Evolutionary conservation across 2,329 filamentous ascomycete species (phyloP), one percentile per base, ranked within the genome.

Genomic region (Emmonsiellopsis sp.): DNA sequence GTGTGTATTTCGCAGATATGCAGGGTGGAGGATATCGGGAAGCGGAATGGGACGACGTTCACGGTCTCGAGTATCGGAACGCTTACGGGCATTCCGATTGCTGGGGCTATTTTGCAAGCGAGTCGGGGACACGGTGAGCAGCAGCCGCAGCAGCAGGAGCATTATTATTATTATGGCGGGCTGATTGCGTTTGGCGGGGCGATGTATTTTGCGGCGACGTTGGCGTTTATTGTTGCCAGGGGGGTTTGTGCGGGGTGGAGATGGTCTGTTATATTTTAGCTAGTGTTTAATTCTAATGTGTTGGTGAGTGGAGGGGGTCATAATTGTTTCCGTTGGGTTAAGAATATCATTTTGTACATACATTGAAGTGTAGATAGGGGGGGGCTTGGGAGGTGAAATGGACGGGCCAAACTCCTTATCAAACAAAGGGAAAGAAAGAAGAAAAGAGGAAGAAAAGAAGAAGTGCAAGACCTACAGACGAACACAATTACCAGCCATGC

Each of bases 1-100:
- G 63, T 66, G 10, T 65, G 65, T 51, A 58, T 69, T 31, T 56
- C 57, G 5, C 65, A 69, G 39, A 51, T 70, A 0, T 69, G 62
- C 10, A 52, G 55, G 17, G 62, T 59, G 5, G 58, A 64, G 34
- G 63, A 68, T 13, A 62, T 61, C 21, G 64, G 65, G 1, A 61
- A 59, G 44, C 47, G 59, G 6, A 59, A 60, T 40, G 65, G 60
- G 3, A 65, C 62, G 6, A 58, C 58, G 6, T 67, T 59, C 52
- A 59, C 59, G 1, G 42, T 67, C 8, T 56, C 61, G 1, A 60
- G 58, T 32, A 37, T 63, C 13, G 61, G 63, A 2, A 61, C 59
- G 0, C 49, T 66, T 10, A 55, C 50, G 11, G 61, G 53, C 2
- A 59, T 65, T 11, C 64, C 62, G 2, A 62, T 65, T 34, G 64